Conservation (phyloP, 352 stramenopile species). For the Globisporangium abappressorium region DNA sequence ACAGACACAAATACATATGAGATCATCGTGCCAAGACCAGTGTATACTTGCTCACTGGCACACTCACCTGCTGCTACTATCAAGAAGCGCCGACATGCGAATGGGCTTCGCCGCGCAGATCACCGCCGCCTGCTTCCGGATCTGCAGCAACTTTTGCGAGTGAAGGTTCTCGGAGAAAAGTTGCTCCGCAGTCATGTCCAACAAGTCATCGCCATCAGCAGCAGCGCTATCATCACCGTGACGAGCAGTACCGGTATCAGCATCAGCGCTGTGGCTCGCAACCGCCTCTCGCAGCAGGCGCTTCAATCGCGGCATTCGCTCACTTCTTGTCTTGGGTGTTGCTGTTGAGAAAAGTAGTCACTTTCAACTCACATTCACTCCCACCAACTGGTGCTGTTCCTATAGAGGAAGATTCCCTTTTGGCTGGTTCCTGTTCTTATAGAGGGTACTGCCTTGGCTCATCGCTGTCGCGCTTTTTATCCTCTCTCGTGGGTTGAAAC, state of each 20-base stretch:
- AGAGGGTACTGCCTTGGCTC: conserved; percentile 10
- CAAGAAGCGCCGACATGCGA: conserved; percentile 28
- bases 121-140: conserved; percentile 34
- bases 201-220: neutral
- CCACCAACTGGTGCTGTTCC: neutral
- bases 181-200: conserved; percentile 35
- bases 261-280: neutral
- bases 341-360: neutral
- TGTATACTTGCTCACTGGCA: neutral
- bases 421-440: conserved; percentile 1
- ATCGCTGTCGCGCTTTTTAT: neutral
- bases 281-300: conserved; percentile 17
- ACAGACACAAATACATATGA: no score
- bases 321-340: neutral
- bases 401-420: conserved; percentile 9
- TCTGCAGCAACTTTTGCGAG: conserved; percentile 13
- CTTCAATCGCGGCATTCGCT: conserved; percentile 43
- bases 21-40: neutral
- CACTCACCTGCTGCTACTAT: conserved; percentile 11
- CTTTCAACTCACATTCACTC: neutral
- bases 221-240: neutral
- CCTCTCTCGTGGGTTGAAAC: conserved; percentile 14
- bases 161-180: conserved; percentile 59
- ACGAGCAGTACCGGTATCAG: neutral
- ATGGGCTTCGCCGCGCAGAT: conserved; percentile 31